Evolutionary conservation across 768 basidiomycete genomes (phyloP).

Genomic region (Calvatia gigantea): DNA sequence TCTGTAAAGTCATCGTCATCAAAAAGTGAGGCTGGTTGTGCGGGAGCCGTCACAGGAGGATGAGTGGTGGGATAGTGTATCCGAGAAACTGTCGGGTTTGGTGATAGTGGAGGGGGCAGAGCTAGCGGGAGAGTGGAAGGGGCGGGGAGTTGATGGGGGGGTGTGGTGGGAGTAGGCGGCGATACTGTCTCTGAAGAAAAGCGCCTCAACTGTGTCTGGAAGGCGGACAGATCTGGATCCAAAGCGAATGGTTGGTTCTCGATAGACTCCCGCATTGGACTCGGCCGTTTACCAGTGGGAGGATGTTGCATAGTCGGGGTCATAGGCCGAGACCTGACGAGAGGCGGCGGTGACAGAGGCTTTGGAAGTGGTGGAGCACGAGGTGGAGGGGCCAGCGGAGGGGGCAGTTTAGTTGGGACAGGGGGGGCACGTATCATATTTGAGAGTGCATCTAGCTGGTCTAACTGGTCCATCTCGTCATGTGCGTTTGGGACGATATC

Average conservation of each 20-base stretch:
- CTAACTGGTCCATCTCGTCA: slow-evolving; percentile 35
- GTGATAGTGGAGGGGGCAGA: background rate
- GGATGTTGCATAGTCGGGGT: background rate
- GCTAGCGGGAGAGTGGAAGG: background rate
- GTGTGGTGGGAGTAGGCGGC: background rate
- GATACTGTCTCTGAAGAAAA: background rate
- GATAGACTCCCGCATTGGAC: background rate
- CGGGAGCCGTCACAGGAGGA: slow-evolving; percentile 24
- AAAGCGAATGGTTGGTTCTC: background rate
- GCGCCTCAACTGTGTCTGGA: background rate
- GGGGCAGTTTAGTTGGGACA: slow-evolving; percentile 40
- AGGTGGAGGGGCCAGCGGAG: slow-evolving; percentile 39
- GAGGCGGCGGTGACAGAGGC: background rate
- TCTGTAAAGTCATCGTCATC: slow-evolving; percentile 57
- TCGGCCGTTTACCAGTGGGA: background rate
- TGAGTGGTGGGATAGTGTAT: background rate
- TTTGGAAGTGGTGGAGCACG: slow-evolving; percentile 18
- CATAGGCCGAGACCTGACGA: background rate
- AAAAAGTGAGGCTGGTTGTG: slow-evolving; percentile 22
- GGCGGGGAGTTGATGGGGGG: background rate
- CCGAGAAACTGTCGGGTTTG: background rate
- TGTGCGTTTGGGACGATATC: slow-evolving; percentile 59
- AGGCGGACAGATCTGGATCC: background rate
- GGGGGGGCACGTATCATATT: slow-evolving; percentile 40
- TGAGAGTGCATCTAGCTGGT: slow-evolving; percentile 34